Conservation (phyloP, 163 green algal species). For the Scenedesmus sp. region DNA sequence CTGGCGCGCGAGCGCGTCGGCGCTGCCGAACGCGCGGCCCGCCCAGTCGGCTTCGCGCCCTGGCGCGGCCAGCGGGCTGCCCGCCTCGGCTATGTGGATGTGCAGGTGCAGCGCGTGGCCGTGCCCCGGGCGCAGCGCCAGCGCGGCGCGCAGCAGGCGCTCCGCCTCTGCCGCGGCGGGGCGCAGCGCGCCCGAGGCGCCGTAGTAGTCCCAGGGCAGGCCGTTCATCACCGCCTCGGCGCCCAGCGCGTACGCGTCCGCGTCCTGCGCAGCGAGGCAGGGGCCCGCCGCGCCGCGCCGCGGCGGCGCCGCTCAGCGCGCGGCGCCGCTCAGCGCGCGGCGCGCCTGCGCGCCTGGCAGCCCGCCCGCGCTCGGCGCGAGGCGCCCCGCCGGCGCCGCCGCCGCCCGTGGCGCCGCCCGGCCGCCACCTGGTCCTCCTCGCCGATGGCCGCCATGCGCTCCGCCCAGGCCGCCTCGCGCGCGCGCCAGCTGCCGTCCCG, state of each 20-base stretch:
- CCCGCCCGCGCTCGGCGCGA: too few relatives aligned
- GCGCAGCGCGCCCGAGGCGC: slow-evolving; percentile 23
- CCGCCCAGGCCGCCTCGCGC: background rate
- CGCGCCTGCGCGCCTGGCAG: too few relatives aligned
- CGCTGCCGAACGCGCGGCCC: slow-evolving; percentile 45
- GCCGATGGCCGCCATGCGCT: background rate
- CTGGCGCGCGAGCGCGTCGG: slow-evolving; percentile 53
- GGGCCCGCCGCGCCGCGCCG: too few relatives aligned
- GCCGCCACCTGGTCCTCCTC: background rate
- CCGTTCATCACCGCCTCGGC: slow-evolving; percentile 54
- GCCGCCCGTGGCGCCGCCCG: too few relatives aligned
- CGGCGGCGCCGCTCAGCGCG: too few relatives aligned
- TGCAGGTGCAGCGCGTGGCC: slow-evolving; percentile 71
- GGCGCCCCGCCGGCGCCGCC: too few relatives aligned
- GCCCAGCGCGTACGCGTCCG: slow-evolving; percentile 41
- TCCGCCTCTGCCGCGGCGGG: slow-evolving; percentile 50
- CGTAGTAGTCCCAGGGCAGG: slow-evolving; percentile 49
- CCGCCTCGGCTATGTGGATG: slow-evolving; percentile 76
- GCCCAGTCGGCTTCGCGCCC: background rate
- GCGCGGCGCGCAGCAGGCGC: slow-evolving; percentile 43
- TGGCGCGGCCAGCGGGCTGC: background rate
- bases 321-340: too few relatives aligned
- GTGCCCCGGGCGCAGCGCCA: slow-evolving; percentile 53
- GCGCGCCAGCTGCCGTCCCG: slow-evolving; percentile 12
- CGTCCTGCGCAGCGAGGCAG: background rate